Evolutionary conservation across 352 stramenopile genomes (phyloP), one percentile per base, ranked within the genome.

Genomic region (Pilasporangium apinafurcum): DNA sequence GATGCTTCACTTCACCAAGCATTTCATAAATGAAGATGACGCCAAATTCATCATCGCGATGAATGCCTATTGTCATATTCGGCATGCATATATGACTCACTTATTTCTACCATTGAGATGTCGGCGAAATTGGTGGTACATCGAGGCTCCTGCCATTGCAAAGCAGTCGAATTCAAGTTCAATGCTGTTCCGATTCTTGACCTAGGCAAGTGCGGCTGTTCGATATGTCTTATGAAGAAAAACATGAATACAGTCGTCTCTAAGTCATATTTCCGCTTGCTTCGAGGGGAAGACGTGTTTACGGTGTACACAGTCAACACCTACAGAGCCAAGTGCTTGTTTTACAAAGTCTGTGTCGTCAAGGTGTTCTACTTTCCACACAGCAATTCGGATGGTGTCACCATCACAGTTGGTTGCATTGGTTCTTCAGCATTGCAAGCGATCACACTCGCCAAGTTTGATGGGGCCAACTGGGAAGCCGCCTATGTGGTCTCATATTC

Each of bases 221-320:
- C 76, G 27, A 82, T 92, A 33, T 94, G 80, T 59, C 32, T 38
- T 33, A 86, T 92, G 75, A 91, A 90, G 56, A 63, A 67, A 27
- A 92, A 92, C 59, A 50, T 55, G 21, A 77, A 92, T 55, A 62
- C 69, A 20, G 74, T 91, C 51, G 62, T 95, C 10, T 71, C 76
- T 18, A 46, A 43, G 13, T 51, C 65, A n/a, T 48, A 55, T 16
- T 92, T 95, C 52, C 63, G 62, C 0, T 36, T 93, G 34, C 47
- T 79, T 10, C 28, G 49, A 12, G 70, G 68, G 21, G 25, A 55
- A 2, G 68, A 84, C 41, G 49, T 47, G 31, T 59, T 92, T 14
- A 69, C 78, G 8, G 63, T 59, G 35, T 92, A 94, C 63, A 84
- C 71, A 35, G 92, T 95, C 66, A 83, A 88, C 58, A 92, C 76